These are phyloP conservation scores for Plectosphaerella plurivora DNA, from an alignment of 2,329 filamentous ascomycete genomes.

Conservation along the genomic window DNA sequence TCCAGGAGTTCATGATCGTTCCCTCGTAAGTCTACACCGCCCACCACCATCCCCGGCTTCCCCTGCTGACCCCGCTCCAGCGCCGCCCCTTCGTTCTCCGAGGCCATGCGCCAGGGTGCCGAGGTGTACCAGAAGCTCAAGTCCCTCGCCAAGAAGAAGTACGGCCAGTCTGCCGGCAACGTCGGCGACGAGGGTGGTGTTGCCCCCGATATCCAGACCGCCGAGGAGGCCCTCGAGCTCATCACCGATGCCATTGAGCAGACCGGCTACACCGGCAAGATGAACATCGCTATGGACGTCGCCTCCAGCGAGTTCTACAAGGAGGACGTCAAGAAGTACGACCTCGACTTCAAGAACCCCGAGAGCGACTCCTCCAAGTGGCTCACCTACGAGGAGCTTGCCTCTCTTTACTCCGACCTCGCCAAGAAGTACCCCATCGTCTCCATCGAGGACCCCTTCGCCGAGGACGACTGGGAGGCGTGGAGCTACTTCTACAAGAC, in stretches of 20 bases:
- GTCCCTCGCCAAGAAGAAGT: conserved; percentile 96
- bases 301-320: conserved; percentile 99
- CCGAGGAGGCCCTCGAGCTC: conserved; percentile 93
- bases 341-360: conserved; percentile 99
- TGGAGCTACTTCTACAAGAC: conserved; percentile 99
- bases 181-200: conserved; percentile 99
- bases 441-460: conserved; percentile 98
- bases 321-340: conserved; percentile 95
- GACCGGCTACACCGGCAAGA: conserved; percentile 91
- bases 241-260: conserved; percentile 92
- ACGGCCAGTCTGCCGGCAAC: conserved; percentile 97
- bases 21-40: conserved; percentile 54
- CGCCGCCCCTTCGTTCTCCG: conserved; percentile 82
- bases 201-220: conserved; percentile 95
- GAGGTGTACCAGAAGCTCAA: conserved; percentile 99
- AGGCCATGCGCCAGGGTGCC: conserved; percentile 92
- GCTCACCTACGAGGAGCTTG: conserved; percentile 97
- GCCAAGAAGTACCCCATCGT: conserved; percentile 97
- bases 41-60: not conserved
- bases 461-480: conserved; percentile 99
- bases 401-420: conserved; percentile 82
- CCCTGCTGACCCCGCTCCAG: conserved; percentile 30
- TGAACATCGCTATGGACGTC: conserved; percentile 99
- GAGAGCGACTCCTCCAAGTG: conserved; percentile 94
- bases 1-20: conserved; percentile 97